phyloP scores from a whole-genome alignment of 345 rosid genomes.

The Fremontodendron californicum region DNA sequence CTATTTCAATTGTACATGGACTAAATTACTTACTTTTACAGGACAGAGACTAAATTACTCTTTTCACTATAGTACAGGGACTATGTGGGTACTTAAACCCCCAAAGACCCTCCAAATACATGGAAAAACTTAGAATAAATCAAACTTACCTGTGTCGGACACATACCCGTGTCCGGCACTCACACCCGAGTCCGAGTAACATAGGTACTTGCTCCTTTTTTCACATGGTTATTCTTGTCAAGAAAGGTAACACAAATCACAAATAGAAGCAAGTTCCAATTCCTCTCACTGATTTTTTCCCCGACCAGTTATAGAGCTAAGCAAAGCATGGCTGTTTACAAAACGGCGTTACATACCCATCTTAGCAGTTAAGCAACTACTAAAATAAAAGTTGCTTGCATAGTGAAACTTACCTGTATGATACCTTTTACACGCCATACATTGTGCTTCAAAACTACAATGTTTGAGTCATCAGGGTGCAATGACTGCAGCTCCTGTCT shows the following conservation, averaged over 20 bases:
- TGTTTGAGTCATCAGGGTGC: conserved; percentile 78
- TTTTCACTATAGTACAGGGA: too few species aligned
- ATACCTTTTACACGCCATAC: conserved; percentile 93
- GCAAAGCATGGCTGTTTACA: neutral
- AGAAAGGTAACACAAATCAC: neutral
- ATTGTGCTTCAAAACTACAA: conserved; percentile 73
- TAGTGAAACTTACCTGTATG: conserved; percentile 54
- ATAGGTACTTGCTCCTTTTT: neutral
- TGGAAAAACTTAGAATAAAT: too few species aligned
- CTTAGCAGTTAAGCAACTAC: neutral
- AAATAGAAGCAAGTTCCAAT: neutral
- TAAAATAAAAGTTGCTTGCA: neutral
- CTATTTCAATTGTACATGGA: too few species aligned
- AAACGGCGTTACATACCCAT: neutral
- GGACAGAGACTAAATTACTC: too few species aligned
- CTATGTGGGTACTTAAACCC: too few species aligned
- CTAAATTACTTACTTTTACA: too few species aligned
- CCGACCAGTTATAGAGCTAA: neutral
- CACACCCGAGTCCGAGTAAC: too few species aligned
- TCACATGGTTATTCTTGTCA: neutral
- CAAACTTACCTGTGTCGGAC: too few species aligned
- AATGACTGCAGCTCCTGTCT: conserved; percentile 59
- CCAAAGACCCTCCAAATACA: too few species aligned
- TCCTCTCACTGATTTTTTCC: neutral
- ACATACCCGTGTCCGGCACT: too few species aligned